Conservation (phyloP, 106 monocot genomes). For the Dioscorea dumetorum region DNA sequence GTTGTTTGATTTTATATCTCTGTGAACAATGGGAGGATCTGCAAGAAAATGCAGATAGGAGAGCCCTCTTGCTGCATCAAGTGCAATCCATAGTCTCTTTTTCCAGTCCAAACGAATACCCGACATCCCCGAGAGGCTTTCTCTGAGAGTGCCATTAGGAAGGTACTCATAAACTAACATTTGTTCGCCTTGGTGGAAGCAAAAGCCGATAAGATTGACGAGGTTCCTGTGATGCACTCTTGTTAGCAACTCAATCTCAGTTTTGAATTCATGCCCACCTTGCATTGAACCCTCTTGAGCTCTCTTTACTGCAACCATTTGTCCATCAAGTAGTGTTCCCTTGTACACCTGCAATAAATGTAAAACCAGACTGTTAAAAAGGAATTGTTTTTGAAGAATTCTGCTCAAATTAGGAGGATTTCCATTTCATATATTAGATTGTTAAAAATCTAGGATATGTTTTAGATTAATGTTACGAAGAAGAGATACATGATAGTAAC, state of each 20-base stretch:
- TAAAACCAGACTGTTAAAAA: not conserved
- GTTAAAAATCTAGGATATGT: too few relatives aligned
- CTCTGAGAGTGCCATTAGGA: conserved; percentile 54
- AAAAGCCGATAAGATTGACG: conserved; percentile 56
- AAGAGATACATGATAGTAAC: too few relatives aligned
- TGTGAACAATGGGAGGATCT: conserved; percentile 47
- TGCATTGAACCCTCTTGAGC: conserved; percentile 48
- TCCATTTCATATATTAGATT: too few relatives aligned
- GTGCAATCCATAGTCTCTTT: conserved; percentile 35
- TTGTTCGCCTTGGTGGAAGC: conserved; percentile 67
- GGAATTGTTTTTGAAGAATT: too few relatives aligned
- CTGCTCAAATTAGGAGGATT: too few relatives aligned
- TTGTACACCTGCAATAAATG: conserved; percentile 48
- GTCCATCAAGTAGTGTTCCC: conserved; percentile 35
- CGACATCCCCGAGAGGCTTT: conserved; percentile 48
- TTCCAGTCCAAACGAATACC: conserved; percentile 42
- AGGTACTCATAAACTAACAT: conserved; percentile 69
- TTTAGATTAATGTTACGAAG: too few relatives aligned
- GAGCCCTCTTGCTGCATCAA: conserved; percentile 44
- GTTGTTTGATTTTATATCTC: conserved; percentile 48
- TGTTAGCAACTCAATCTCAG: conserved; percentile 56
- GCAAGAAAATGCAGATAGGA: conserved; percentile 48
- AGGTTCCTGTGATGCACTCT: conserved; percentile 72
- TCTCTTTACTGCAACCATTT: conserved; percentile 61
- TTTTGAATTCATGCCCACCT: conserved; percentile 55